phyloP scores from a whole-genome alignment of 2,329 filamentous ascomycete species.

The Fusarium torreyae region DNA sequence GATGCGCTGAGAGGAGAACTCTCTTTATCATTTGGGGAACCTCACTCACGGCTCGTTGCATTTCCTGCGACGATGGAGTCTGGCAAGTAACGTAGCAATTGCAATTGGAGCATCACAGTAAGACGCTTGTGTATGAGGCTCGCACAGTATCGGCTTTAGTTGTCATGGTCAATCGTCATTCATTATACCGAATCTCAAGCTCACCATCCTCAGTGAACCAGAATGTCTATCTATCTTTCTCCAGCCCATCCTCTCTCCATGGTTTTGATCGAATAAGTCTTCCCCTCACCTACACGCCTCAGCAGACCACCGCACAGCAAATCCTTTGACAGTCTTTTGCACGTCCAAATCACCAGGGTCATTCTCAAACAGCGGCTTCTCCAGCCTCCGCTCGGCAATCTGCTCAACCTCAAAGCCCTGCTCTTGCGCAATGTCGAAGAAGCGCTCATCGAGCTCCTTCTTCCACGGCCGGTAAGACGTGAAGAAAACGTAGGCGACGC shows the following conservation, averaged over 20 bases:
- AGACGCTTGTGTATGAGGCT: constrained; percentile 12
- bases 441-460: constrained; percentile 84
- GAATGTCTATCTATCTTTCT: constrained; percentile 20
- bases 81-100: constrained; percentile 46
- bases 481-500: constrained; percentile 89
- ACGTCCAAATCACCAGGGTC: constrained; percentile 88
- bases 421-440: constrained; percentile 83
- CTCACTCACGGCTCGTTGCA: constrained; percentile 23
- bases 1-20: constrained; percentile 11
- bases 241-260: constrained; percentile 2
- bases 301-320: constrained; percentile 77
- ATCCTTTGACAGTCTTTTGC: constrained; percentile 86
- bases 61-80: constrained; percentile 29
- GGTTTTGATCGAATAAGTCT: background rate
- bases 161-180: constrained; percentile 41
- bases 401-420: constrained; percentile 83
- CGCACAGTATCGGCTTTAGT: constrained; percentile 9
- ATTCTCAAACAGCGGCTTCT: constrained; percentile 89
- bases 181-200: constrained; percentile 27
- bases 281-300: constrained; percentile 44
- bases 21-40: constrained; percentile 45
- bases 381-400: constrained; percentile 85
- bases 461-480: constrained; percentile 95
- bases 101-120: constrained; percentile 28
- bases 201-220: constrained; percentile 1